Evolutionary conservation across 2,329 filamentous ascomycete species (phyloP).

Genomic region (Daldinia sp.): DNA sequence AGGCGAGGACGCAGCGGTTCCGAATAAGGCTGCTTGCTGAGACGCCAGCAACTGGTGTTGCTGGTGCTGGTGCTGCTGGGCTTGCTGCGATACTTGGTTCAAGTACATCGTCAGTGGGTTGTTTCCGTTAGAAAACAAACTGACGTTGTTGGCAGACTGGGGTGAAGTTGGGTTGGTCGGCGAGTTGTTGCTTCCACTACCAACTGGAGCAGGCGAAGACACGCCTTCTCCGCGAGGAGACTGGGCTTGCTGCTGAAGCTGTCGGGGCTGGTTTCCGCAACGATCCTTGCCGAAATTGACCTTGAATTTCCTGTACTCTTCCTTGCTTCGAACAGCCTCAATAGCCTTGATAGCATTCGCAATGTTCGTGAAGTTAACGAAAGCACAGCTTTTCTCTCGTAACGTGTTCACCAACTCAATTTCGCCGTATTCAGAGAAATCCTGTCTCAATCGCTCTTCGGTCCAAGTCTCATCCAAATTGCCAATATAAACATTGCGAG

Average conservation of each 20-base stretch:
- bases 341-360: slow-evolving; percentile 99
- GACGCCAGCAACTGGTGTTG: slow-evolving; percentile 77
- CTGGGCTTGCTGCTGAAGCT: slow-evolving; percentile 76
- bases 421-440: slow-evolving; percentile 97
- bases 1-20: slow-evolving; percentile 72
- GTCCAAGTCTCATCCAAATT: slow-evolving; percentile 98
- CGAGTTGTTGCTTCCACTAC: slow-evolving; percentile 69
- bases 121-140: slow-evolving; percentile 82
- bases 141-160: slow-evolving; percentile 66
- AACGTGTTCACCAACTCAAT: slow-evolving; percentile 97
- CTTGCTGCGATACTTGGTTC: slow-evolving; percentile 81
- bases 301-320: slow-evolving; percentile 99
- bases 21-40: slow-evolving; percentile 86
- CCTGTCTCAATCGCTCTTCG: slow-evolving; percentile 93
- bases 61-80: slow-evolving; percentile 79
- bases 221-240: slow-evolving; percentile 74
- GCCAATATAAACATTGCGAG: slow-evolving; percentile 98
- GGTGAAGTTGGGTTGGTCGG: slow-evolving; percentile 67
- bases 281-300: slow-evolving; percentile 99
- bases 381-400: slow-evolving; percentile 98
- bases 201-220: slow-evolving; percentile 69
- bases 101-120: slow-evolving; percentile 96
- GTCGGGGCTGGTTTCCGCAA: slow-evolving; percentile 94
- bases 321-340: slow-evolving; percentile 91
- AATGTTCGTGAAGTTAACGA: slow-evolving; percentile 99